phyloP scores from a whole-genome alignment of 2,329 filamentous ascomycete genomes.

The Trichoderma koningiopsis region DNA sequence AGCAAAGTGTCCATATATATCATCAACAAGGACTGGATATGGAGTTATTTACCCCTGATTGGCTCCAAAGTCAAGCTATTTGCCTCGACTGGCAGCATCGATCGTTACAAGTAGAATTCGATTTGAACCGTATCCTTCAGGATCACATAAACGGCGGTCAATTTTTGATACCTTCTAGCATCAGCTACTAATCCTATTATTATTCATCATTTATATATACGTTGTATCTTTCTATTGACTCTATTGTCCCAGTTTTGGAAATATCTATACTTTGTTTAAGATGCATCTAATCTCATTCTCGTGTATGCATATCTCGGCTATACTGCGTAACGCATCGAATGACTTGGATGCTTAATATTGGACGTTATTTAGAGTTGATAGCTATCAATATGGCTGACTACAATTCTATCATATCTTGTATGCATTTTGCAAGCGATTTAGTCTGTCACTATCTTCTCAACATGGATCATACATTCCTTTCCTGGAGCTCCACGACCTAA shows the following conservation, averaged over 20 bases:
- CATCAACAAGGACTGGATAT: background rate
- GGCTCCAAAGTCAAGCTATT: slow-evolving; percentile 2
- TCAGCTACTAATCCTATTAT: background rate
- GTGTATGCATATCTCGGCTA: background rate
- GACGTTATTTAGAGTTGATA: background rate
- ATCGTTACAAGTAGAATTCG: slow-evolving; percentile 15
- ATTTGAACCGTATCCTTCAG: background rate
- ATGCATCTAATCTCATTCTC: background rate
- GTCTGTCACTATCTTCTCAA: no score
- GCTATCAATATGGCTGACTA: background rate
- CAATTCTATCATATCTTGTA: background rate
- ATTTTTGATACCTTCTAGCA: background rate
- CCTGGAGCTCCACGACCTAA: background rate
- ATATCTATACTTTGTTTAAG: background rate
- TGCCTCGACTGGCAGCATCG: slow-evolving; percentile 4
- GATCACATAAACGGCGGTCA: slow-evolving; percentile 9
- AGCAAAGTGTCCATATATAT: background rate
- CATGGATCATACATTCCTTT: background rate
- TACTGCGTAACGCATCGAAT: background rate
- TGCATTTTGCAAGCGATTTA: background rate
- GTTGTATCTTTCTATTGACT: no score
- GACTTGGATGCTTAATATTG: background rate
- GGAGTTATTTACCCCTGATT: slow-evolving; percentile 3
- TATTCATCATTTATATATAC: no score
- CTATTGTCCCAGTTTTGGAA: background rate